Conservation (phyloP, 1,284 basidiomycete species). For the Trametes versicolor region DNA sequence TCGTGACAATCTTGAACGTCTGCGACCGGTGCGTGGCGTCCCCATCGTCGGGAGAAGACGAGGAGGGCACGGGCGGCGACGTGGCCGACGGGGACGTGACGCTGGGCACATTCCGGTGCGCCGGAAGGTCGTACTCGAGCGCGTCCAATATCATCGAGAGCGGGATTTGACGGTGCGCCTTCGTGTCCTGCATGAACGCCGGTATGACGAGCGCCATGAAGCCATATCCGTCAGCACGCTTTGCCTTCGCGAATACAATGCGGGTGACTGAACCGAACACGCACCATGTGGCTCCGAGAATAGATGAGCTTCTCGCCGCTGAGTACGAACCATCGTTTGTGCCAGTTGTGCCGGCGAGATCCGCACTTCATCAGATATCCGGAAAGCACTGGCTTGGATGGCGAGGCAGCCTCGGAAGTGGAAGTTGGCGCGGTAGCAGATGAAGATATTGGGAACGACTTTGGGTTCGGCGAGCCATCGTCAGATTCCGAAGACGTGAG, state of each 20-base stretch:
- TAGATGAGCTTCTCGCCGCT: constrained; percentile 86
- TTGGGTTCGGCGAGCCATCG: constrained; percentile 57
- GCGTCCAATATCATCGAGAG: constrained; percentile 92
- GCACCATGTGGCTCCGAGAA: constrained; percentile 89
- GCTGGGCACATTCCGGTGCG: constrained; percentile 43
- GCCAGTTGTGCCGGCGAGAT: constrained; percentile 92
- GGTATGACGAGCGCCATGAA: constrained; percentile 13
- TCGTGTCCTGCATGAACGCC: constrained; percentile 72
- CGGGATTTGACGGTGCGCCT: constrained; percentile 87
- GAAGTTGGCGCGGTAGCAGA: constrained; percentile 8
- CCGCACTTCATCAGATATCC: constrained; percentile 99
- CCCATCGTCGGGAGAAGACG: constrained; percentile 52
- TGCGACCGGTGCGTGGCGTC: constrained; percentile 57
- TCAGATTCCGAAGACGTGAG: constrained; percentile 83
- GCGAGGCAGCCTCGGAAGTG: constrained; percentile 51
- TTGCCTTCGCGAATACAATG: constrained; percentile 17
- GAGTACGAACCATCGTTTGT: constrained; percentile 93
- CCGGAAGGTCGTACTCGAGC: constrained; percentile 82
- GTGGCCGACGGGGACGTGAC: constrained; percentile 46
- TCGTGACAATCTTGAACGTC: constrained; percentile 97
- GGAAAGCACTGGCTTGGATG: constrained; percentile 79
- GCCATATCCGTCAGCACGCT: constrained; percentile 28
- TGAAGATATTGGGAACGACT: constrained; percentile 28
- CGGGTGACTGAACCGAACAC: constrained; percentile 43
- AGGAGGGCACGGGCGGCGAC: constrained; percentile 44